These are phyloP conservation scores for Candida ascalaphidarum DNA, from an alignment of 805 yeast genomes.

Conservation along the genomic window DNA sequence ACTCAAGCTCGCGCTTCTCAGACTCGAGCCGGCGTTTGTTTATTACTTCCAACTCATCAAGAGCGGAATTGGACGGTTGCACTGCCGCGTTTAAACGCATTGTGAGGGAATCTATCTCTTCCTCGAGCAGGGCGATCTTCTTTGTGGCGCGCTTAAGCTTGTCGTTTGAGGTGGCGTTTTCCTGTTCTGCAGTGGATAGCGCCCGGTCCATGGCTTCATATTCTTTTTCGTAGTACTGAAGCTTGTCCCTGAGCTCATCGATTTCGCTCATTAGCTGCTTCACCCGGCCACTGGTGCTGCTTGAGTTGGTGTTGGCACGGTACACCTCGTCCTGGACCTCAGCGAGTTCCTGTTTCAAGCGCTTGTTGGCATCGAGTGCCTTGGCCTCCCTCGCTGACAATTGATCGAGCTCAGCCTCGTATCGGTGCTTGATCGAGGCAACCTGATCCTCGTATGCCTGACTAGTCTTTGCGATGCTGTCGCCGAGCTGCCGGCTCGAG, in stretches of 20 bases:
- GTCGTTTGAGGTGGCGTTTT: slow-evolving; percentile 12
- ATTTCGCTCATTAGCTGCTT: slow-evolving; percentile 20
- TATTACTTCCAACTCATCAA: slow-evolving; percentile 14
- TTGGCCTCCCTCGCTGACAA: slow-evolving; percentile 11
- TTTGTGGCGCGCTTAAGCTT: slow-evolving; percentile 8
- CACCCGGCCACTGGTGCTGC: slow-evolving; percentile 13
- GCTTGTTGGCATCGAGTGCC: slow-evolving; percentile 9
- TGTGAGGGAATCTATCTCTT: slow-evolving; percentile 15
- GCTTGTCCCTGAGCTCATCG: slow-evolving; percentile 14
- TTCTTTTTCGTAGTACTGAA: slow-evolving; percentile 19
- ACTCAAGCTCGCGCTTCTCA: slow-evolving; percentile 12
- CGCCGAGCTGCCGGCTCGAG: slow-evolving; percentile 8
- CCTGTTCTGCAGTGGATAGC: slow-evolving; percentile 13
- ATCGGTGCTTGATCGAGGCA: no score
- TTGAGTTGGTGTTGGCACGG: slow-evolving; percentile 8
- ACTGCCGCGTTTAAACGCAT: slow-evolving; percentile 1
- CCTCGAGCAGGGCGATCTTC: slow-evolving; percentile 11
- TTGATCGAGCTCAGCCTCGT: slow-evolving; percentile 11
- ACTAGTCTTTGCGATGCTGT: no score
- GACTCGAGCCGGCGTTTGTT: slow-evolving; percentile 12
- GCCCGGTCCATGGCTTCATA: slow-evolving; percentile 16
- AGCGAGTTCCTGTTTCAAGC: slow-evolving; percentile 18
- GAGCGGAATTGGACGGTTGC: no score
- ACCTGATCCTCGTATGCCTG: no score
- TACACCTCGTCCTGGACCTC: slow-evolving; percentile 16